A percentile compares a stretch with the other conserved stretches of the same genome.
These are phyloP conservation scores for Termitomyces sp. DNA, from an alignment of 768 basidiomycete genomes.

Conservation along the genomic window DNA sequence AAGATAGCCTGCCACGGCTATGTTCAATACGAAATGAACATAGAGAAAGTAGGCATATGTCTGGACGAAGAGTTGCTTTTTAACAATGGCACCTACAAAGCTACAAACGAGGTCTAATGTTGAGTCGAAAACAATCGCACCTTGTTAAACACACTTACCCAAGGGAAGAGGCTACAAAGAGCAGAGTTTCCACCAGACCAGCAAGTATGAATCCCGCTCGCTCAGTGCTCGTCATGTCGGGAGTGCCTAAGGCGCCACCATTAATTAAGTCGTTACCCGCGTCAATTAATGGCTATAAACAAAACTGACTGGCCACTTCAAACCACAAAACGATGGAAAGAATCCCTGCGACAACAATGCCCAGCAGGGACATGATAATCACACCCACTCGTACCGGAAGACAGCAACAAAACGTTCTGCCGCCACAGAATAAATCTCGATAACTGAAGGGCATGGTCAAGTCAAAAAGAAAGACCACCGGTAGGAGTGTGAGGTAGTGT, in stretches of 20 bases:
- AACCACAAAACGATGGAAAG: conserved; percentile 57
- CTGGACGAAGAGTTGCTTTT: conserved; percentile 56
- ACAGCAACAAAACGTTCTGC: conserved; percentile 57
- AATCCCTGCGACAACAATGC: conserved; percentile 48
- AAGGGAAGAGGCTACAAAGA: conserved; percentile 48
- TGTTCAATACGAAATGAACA: conserved; percentile 51
- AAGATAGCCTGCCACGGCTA: conserved; percentile 47
- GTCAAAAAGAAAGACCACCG: background rate
- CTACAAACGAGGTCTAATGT: conserved; percentile 24
- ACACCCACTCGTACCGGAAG: conserved; percentile 61
- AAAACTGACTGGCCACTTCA: conserved; percentile 49
- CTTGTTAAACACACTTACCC: conserved; percentile 34
- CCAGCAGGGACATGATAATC: conserved; percentile 46
- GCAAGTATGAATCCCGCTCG: conserved; percentile 42
- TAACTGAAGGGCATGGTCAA: conserved; percentile 37
- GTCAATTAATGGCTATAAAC: background rate
- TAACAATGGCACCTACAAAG: conserved; percentile 57
- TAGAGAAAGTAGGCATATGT: conserved; percentile 54
- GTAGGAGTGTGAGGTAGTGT: background rate
- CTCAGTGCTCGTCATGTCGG: conserved; percentile 27
- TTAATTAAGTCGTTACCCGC: background rate
- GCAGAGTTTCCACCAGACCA: conserved; percentile 47
- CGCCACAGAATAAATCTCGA: conserved; percentile 40
- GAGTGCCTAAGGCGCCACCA: conserved; percentile 22
- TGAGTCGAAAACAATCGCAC: background rate